Evolutionary conservation across 176 grass and related monocot species (phyloP).

Genomic region (Puya raimondii): DNA sequence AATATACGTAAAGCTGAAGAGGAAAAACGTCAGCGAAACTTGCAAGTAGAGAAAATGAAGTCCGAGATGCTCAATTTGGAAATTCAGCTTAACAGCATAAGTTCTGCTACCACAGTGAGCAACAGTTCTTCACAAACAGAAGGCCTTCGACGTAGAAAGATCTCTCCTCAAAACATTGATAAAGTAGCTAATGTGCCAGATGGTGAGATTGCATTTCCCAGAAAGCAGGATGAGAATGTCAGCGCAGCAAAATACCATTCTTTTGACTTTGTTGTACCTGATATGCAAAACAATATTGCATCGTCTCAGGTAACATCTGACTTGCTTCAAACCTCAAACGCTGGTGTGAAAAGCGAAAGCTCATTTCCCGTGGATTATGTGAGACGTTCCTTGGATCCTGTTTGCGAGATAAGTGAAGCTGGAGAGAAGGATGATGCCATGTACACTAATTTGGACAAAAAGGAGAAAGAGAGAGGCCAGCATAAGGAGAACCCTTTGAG

Average conservation of each 20-base stretch:
- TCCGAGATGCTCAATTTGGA: conserved; percentile 96
- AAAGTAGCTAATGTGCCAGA: conserved; percentile 18
- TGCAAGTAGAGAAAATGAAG: conserved; percentile 97
- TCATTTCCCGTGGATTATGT: conserved; percentile 42
- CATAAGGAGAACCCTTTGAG: conserved; percentile 80
- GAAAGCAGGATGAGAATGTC: conserved; percentile 38
- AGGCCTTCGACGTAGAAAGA: conserved; percentile 67
- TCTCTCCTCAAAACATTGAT: conserved; percentile 16
- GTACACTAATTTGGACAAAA: conserved; percentile 38
- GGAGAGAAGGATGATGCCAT: conserved; percentile 35
- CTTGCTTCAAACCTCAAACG: conserved; percentile 25
- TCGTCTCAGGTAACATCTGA: conserved; percentile 33
- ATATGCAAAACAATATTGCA: conserved; percentile 32
- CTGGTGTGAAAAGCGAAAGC: conserved; percentile 43
- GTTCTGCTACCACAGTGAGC: conserved; percentile 45
- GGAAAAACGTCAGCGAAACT: conserved; percentile 66
- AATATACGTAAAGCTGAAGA: conserved; percentile 82
- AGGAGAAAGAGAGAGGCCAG: conserved; percentile 34
- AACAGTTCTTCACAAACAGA: conserved; percentile 32
- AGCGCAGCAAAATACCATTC: conserved; percentile 33
- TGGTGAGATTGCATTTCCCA: conserved; percentile 33
- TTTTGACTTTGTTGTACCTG: conserved; percentile 50
- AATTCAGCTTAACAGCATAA: conserved; percentile 80
- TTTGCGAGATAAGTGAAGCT: conserved; percentile 72
- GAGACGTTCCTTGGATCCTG: conserved; percentile 39